phyloP scores from a whole-genome alignment of 805 yeast species.

The Candida fluviatilis region DNA sequence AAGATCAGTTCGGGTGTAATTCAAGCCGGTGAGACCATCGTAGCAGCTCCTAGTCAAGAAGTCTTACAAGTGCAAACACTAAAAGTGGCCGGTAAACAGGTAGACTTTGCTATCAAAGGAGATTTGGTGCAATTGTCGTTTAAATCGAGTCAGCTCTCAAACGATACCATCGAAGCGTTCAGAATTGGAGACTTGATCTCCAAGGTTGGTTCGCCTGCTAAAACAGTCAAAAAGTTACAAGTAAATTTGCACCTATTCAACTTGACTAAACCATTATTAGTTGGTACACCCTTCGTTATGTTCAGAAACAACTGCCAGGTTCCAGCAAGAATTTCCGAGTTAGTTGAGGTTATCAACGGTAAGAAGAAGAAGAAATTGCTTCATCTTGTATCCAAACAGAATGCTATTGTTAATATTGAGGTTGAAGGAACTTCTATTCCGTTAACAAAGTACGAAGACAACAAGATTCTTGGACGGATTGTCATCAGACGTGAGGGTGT shows the following conservation, averaged over 20 bases:
- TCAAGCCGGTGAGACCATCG: conserved; percentile 65
- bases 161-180: conserved; percentile 51
- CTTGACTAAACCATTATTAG: conserved; percentile 64
- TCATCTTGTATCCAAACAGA: conserved; percentile 58
- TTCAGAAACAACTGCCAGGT: conserved; percentile 73
- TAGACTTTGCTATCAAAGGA: conserved; percentile 59
- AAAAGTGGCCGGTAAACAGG: conserved; percentile 29
- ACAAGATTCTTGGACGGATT: conserved; percentile 57
- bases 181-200: conserved; percentile 55
- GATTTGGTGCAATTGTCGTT: conserved; percentile 48
- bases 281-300: conserved; percentile 74
- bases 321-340: conserved; percentile 60
- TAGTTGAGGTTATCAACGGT: conserved; percentile 25
- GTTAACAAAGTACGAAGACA: conserved; percentile 43
- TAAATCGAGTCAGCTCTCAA: conserved; percentile 43
- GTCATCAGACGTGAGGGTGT: conserved; percentile 67
- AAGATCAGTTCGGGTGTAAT: conserved; percentile 64
- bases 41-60: conserved; percentile 50
- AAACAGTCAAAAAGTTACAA: conserved; percentile 23
- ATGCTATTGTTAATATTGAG: conserved; percentile 55
- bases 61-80: conserved; percentile 40
- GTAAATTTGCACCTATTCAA: conserved; percentile 32
- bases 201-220: conserved; percentile 19
- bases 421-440: conserved; percentile 48
- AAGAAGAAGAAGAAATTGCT: conserved; percentile 40